A percentile compares a stretch with the other conserved stretches of the same genome.
These are phyloP conservation scores for Nakaseomyces uthaithaninus DNA, from an alignment of 1,139 yeast genomes.

Conservation along the genomic window DNA sequence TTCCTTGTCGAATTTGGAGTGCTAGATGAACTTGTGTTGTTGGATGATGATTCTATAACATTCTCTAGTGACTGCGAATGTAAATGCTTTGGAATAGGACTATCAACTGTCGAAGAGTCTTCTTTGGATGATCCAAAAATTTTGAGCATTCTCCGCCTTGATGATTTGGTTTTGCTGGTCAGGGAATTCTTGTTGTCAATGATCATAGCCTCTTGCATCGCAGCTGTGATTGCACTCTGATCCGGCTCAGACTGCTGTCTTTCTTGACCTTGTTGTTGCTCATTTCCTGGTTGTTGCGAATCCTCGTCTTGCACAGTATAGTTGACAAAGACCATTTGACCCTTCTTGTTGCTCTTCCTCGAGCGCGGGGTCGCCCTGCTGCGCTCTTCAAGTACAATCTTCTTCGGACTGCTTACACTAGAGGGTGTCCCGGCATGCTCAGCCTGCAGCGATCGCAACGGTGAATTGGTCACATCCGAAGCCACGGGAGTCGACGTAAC, in stretches of 20 bases:
- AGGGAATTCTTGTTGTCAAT: constrained; percentile 5
- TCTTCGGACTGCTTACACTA: constrained; percentile 27
- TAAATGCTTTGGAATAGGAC: too few species aligned
- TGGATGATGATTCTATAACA: constrained; percentile 3
- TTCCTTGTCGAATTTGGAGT: constrained; percentile 12
- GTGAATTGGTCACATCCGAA: constrained; percentile 1
- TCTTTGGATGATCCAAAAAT: constrained; percentile 20
- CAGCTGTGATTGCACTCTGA: neutral
- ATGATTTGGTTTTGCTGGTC: constrained; percentile 21
- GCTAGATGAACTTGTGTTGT: constrained; percentile 9
- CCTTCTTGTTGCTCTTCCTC: constrained; percentile 20
- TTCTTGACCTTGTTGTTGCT: constrained; percentile 6
- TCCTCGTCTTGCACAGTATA: constrained; percentile 28
- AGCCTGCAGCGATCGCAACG: constrained; percentile 2
- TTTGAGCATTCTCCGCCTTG: constrained; percentile 28
- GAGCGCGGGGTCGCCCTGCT: constrained; percentile 12
- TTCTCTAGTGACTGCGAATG: constrained; percentile 8
- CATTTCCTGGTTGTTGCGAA: neutral
- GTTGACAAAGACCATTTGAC: constrained; percentile 31
- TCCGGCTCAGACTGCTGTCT: constrained; percentile 9
- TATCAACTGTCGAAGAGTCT: constrained; percentile 5
- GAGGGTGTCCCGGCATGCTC: constrained; percentile 14
- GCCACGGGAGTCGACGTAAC: constrained; percentile 3
- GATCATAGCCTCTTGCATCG: constrained; percentile 2
- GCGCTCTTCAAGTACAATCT: constrained; percentile 24